Evolutionary conservation across 2,329 filamentous ascomycete genomes (phyloP).

Genomic region (Dothistroma septosporum): DNA sequence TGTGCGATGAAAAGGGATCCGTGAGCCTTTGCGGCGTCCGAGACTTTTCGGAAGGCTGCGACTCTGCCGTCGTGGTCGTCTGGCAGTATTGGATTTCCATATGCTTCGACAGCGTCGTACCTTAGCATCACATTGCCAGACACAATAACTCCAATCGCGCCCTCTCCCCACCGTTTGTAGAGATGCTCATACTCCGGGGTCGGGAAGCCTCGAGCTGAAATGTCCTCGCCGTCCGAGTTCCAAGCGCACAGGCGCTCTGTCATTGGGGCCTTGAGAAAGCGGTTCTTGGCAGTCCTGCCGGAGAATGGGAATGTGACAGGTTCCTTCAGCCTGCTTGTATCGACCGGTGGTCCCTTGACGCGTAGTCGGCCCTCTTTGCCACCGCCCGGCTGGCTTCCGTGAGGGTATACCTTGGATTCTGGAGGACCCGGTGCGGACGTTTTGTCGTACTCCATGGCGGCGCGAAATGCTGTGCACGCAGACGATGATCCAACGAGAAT

Average conservation of each 20-base stretch:
- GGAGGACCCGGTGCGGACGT: conserved; percentile 10
- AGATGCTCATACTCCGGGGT: conserved; percentile 25
- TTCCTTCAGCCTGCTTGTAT: conserved; percentile 21
- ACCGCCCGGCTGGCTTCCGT: conserved; percentile 15
- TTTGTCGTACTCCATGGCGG: conserved; percentile 28
- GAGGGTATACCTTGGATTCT: conserved; percentile 24
- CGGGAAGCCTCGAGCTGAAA: conserved; percentile 28
- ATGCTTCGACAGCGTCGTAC: conserved; percentile 32
- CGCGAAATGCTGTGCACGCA: neutral
- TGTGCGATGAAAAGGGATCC: conserved; percentile 31
- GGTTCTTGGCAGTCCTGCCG: conserved; percentile 27
- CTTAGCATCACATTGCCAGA: conserved; percentile 31
- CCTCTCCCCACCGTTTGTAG: conserved; percentile 31
- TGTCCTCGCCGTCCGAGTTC: conserved; percentile 24
- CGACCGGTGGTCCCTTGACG: conserved; percentile 22
- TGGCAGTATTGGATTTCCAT: conserved; percentile 30
- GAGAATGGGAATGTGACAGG: conserved; percentile 31
- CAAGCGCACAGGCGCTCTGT: conserved; percentile 32
- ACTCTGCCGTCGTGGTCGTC: conserved; percentile 28
- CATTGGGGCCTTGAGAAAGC: conserved; percentile 34
- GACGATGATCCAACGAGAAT: neutral
- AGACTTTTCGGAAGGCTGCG: conserved; percentile 24
- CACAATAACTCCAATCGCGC: conserved; percentile 31
- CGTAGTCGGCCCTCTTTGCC: conserved; percentile 23
- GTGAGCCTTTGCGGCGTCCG: conserved; percentile 23